Evolutionary conservation across 176 grass and related monocot genomes (phyloP), one percentile per base, ranked within the genome.

Genomic region (Luzula sylvatica): DNA sequence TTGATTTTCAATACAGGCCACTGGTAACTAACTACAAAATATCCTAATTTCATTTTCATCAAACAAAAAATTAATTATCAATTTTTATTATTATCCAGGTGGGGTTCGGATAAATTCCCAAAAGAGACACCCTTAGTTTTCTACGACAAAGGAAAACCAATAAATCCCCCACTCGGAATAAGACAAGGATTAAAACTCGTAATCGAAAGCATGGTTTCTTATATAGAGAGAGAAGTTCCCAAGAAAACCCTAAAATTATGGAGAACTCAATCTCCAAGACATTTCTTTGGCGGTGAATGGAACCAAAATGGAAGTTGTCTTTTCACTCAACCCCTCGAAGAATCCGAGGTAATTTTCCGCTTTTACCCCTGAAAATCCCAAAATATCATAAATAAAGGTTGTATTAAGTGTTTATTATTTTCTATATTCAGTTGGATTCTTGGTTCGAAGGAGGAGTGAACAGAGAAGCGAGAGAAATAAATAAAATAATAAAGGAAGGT

Each of bases 1-100:
- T 70, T 98, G 42, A 77, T 98, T 76, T 86, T 98, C 42, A 90
- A 98, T 53, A 98, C 92, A 43, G 92, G 92, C 54, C 92, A 98
- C 46, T 98, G 92, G 92, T 90, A 53, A 51, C 20, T 51, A 51
- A 17, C 5, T 12, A 19, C 17, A 19, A 19, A n/a, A 1, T 12
- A 51, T 0, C 20, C 12, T 51, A 51, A 51, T 51, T 22, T 17
- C 15, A 19, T 19, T 7, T 50, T 17, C 9, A 53, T 61, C 19
- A 52, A n/a, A 26, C 30, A 22, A 5, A 15, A 23, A 27, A 18
- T 40, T 61, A 5, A 15, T 24, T 19, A 32, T 54, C 15, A 22
- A 54, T 54, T 46, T 42, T 55, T 11, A 59, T 65, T 30, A 26
- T 23, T 72, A 25, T n/a, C 71, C 51, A 96, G 92, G 92, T 96